Conservation (phyloP, 192 early-diverging fungal species). For the Tieghemiomyces parasiticus region DNA sequence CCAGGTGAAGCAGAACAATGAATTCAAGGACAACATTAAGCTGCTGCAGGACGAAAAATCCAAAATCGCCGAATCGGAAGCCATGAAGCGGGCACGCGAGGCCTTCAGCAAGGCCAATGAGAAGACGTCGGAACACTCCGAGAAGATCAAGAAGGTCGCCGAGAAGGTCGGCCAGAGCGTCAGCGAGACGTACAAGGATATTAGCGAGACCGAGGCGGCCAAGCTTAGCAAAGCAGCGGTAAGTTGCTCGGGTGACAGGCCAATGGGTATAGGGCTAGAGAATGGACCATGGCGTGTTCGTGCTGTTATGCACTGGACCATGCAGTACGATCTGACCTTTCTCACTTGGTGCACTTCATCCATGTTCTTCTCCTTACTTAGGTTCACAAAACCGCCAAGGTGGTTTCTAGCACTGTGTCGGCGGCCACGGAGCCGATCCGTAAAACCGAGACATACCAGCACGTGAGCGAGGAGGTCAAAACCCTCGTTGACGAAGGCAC, state of each 20-base stretch:
- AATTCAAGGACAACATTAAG: slow-evolving; percentile 84
- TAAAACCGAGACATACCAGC: slow-evolving; percentile 46
- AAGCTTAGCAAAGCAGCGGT: slow-evolving; percentile 62
- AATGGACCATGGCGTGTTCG: too few relatives aligned
- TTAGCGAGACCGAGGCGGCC: slow-evolving; percentile 58
- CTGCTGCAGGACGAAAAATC: slow-evolving; percentile 66
- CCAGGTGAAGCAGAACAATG: slow-evolving; percentile 89
- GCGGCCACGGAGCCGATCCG: slow-evolving; percentile 49
- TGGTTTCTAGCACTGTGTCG: slow-evolving; percentile 43
- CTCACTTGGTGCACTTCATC: too few relatives aligned
- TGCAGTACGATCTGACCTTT: too few relatives aligned
- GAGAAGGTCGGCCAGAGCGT: slow-evolving; percentile 48
- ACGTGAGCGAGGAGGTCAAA: slow-evolving; percentile 43
- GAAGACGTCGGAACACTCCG: slow-evolving; percentile 24
- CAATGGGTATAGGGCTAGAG: background rate
- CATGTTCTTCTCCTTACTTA: too few relatives aligned
- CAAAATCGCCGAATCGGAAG: slow-evolving; percentile 71
- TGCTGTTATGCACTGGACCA: too few relatives aligned
- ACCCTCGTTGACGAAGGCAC: slow-evolving; percentile 55
- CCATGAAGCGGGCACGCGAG: slow-evolving; percentile 75
- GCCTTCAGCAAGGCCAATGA: slow-evolving; percentile 39
- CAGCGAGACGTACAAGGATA: slow-evolving; percentile 45
- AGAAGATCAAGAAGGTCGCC: slow-evolving; percentile 53
- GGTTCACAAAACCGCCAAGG: slow-evolving; percentile 44
- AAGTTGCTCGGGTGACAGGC: slow-evolving; percentile 12